Evolutionary conservation across 371 early-diverging fungal species (phyloP).

Genomic region (Coemansia sp.): DNA sequence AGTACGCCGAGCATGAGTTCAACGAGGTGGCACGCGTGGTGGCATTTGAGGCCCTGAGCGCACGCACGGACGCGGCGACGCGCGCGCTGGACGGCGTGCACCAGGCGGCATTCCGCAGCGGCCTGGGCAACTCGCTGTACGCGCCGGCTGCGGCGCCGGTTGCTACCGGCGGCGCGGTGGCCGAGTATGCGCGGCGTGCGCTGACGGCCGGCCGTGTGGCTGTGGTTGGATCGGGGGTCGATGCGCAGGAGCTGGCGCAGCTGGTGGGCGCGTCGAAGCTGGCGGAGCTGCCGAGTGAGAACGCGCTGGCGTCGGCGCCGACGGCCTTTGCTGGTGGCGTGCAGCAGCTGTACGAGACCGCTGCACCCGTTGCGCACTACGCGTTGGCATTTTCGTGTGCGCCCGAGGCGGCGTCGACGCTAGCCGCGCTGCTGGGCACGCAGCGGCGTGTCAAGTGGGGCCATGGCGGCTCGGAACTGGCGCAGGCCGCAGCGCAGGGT

Average conservation of each 20-base stretch:
- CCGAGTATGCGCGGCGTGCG: slow-evolving; percentile 68
- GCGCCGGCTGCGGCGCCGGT: slow-evolving; percentile 65
- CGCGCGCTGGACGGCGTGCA: slow-evolving; percentile 81
- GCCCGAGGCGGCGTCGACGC: slow-evolving; percentile 71
- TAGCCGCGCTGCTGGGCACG: slow-evolving; percentile 81
- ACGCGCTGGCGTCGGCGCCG: slow-evolving; percentile 48
- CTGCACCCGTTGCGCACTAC: slow-evolving; percentile 58
- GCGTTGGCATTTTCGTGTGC: slow-evolving; percentile 81
- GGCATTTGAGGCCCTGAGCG: slow-evolving; percentile 66
- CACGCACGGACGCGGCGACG: slow-evolving; percentile 66
- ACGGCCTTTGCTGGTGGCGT: slow-evolving; percentile 73
- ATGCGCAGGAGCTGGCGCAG: slow-evolving; percentile 63
- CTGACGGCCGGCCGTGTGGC: slow-evolving; percentile 75
- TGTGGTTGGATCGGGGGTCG: slow-evolving; percentile 84
- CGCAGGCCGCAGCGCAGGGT: slow-evolving; percentile 63
- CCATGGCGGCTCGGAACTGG: slow-evolving; percentile 68
- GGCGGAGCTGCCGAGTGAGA: slow-evolving; percentile 52
- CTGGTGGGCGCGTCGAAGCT: slow-evolving; percentile 52
- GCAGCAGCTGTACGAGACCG: slow-evolving; percentile 73
- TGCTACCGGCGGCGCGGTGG: slow-evolving; percentile 61
- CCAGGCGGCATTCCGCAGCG: slow-evolving; percentile 88
- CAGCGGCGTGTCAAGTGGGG: slow-evolving; percentile 74
- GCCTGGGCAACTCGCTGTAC: slow-evolving; percentile 93
- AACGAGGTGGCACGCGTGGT: slow-evolving; percentile 69
- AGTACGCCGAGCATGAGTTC: slow-evolving; percentile 87